Evolutionary conservation across 768 basidiomycete species (phyloP).

Genomic region (Multifurca ochricompacta): DNA sequence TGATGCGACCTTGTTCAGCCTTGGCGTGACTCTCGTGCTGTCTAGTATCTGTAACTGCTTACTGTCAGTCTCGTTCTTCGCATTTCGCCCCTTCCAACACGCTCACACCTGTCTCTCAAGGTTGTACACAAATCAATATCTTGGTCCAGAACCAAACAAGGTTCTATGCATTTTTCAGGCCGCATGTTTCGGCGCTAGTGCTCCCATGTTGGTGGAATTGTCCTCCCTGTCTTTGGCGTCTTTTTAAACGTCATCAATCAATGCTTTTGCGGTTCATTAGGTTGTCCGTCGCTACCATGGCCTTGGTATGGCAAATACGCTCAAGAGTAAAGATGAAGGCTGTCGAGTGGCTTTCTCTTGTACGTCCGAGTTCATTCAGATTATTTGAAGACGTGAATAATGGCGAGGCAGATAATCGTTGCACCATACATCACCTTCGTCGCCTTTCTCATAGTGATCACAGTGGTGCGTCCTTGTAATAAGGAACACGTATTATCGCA

Average conservation of each 20-base stretch:
- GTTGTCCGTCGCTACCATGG: slow-evolving; percentile 3
- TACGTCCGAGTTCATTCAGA: not conserved
- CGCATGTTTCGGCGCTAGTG: slow-evolving; percentile 4
- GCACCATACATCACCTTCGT: slow-evolving; percentile 3
- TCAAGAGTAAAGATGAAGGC: not conserved
- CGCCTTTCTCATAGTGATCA: not conserved
- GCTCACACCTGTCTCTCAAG: not conserved
- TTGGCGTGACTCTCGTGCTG: slow-evolving; percentile 1
- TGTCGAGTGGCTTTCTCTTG: not conserved
- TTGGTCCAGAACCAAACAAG: slow-evolving; percentile 10
- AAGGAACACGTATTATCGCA: too few relatives aligned
- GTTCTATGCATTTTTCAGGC: slow-evolving; percentile 9
- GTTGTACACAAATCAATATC: slow-evolving; percentile 8
- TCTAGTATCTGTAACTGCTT: not conserved
- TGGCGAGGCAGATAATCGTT: slow-evolving; percentile 2
- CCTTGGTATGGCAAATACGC: slow-evolving; percentile 3
- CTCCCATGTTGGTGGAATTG: slow-evolving; percentile 2
- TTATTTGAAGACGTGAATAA: not conserved
- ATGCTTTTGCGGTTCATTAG: not conserved
- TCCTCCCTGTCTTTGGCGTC: not conserved
- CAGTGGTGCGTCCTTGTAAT: not conserved
- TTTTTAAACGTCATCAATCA: not conserved
- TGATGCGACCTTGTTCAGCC: slow-evolving; percentile 6
- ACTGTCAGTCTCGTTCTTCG: slow-evolving; percentile 1
- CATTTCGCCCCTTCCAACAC: not conserved